A percentile compares a stretch with the other conserved stretches of the same genome.
Evolutionary conservation across 257 asterid genomes (phyloP).

Genomic region (Henckelia pumila): DNA sequence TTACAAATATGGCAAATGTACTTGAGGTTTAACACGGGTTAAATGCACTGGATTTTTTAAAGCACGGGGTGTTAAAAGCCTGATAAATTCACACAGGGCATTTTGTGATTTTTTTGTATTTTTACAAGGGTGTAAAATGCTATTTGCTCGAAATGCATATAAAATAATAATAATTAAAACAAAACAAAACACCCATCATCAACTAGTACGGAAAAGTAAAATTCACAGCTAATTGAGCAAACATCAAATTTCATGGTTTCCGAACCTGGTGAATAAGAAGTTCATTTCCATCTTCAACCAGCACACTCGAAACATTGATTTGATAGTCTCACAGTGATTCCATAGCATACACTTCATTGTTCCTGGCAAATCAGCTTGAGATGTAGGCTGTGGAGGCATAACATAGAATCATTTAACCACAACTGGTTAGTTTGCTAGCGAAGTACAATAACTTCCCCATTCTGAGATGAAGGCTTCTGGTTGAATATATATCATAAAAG

Average conservation of each 20-base stretch:
- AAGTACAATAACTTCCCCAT: conserved; percentile 13
- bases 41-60: too few relatives aligned
- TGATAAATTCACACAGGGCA: too few relatives aligned
- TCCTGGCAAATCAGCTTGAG: not conserved
- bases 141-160: too few relatives aligned
- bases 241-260: not conserved
- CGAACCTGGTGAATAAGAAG: not conserved
- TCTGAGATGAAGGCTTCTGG: conserved; percentile 15
- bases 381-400: not conserved
- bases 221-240: not conserved
- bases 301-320: not conserved
- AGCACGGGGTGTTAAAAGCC: too few relatives aligned
- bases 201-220: not conserved
- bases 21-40: not conserved
- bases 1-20: too few relatives aligned
- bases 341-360: not conserved
- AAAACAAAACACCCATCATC: not conserved
- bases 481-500: conserved; percentile 14
- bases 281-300: not conserved
- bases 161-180: too few relatives aligned
- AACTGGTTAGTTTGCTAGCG: not conserved
- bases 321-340: not conserved
- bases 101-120: too few relatives aligned
- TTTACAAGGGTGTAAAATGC: not conserved
- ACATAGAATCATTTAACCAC: not conserved